These are phyloP conservation scores for Pseudozyma hubeiensis DNA, from an alignment of 1,284 basidiomycete genomes.

Conservation along the genomic window DNA sequence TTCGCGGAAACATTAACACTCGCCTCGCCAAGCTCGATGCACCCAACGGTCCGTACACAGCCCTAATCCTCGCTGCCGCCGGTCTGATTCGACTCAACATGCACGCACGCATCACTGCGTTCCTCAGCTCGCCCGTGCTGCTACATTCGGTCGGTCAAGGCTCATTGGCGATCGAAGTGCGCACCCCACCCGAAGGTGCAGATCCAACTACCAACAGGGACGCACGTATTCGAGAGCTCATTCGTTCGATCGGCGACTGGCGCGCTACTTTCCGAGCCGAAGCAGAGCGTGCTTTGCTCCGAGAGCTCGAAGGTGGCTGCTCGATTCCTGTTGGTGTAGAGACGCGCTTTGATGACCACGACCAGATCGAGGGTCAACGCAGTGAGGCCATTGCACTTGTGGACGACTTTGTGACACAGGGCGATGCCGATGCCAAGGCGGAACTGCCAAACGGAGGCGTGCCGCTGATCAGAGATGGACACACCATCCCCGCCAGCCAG, in stretches of 20 bases:
- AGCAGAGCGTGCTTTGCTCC: conserved; percentile 83
- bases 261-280: conserved; percentile 60
- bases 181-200: conserved; percentile 70
- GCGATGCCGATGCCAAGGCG: conserved; percentile 28
- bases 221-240: conserved; percentile 56
- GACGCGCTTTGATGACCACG: conserved; percentile 70
- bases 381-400: conserved; percentile 54
- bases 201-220: conserved; percentile 57
- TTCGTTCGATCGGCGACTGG: conserved; percentile 64
- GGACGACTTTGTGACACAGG: conserved; percentile 44
- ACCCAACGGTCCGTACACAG: conserved; percentile 83
- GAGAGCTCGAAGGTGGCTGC: conserved; percentile 93
- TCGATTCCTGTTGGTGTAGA: conserved; percentile 94
- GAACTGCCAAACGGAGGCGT: conserved; percentile 43
- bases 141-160: conserved; percentile 95
- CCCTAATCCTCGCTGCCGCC: conserved; percentile 91
- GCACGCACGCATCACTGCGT: conserved; percentile 79
- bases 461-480: conserved; percentile 42
- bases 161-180: conserved; percentile 88
- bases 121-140: conserved; percentile 78
- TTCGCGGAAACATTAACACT: conserved; percentile 74
- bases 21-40: conserved; percentile 92
- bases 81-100: conserved; percentile 87
- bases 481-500: conserved; percentile 53
- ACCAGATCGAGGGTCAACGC: conserved; percentile 54